Conservation (phyloP, 163 green algal species). For the Volvox carteri region DNA sequence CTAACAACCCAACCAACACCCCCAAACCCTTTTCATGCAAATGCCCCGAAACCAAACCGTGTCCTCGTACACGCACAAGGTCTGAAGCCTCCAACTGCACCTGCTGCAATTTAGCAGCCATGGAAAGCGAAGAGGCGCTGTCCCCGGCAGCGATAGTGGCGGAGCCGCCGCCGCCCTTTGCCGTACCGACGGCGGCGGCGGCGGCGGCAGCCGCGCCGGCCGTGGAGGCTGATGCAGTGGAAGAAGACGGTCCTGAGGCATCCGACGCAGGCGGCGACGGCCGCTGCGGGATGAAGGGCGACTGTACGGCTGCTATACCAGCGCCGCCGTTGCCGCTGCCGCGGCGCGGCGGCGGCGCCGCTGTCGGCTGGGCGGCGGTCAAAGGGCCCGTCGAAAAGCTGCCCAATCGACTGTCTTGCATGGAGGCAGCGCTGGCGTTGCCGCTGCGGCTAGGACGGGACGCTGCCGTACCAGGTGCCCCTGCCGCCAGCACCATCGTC, state of each 20-base stretch:
- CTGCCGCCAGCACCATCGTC: background rate
- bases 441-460: conserved; percentile 21
- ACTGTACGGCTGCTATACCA: background rate
- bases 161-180: background rate
- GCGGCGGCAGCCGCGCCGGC: background rate
- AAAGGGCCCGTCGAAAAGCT: background rate
- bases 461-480: background rate
- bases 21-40: background rate
- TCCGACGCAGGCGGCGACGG: conserved; percentile 42
- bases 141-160: background rate
- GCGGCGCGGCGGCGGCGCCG: background rate
- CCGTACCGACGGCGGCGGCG: background rate
- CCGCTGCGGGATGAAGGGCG: background rate
- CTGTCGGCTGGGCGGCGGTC: background rate
- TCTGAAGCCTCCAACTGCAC: background rate
- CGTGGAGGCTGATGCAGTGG: background rate
- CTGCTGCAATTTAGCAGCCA: conserved; percentile 54
- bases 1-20: too few relatives aligned
- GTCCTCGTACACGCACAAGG: conserved; percentile 1
- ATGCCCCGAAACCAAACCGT: background rate
- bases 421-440: conserved; percentile 8
- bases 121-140: background rate
- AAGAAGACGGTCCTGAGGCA: conserved; percentile 29
- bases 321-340: conserved; percentile 24
- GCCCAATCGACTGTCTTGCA: conserved; percentile 12